Evolutionary conservation across 495 filamentous ascomycete genomes (phyloP).

Genomic region (Xylaria curta): DNA sequence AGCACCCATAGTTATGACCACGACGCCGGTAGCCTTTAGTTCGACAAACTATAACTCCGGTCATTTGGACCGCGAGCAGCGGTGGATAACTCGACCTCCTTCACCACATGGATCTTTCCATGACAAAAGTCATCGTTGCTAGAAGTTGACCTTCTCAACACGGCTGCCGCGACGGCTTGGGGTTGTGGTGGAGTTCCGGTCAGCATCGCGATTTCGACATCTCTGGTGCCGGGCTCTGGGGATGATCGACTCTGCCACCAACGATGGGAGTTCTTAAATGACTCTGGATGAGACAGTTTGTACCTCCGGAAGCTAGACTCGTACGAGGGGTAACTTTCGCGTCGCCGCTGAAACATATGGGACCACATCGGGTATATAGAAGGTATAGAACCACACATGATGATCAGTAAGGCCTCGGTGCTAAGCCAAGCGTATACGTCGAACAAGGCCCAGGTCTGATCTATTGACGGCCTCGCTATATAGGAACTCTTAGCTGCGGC

Average conservation of each 20-base stretch:
- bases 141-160: conserved; percentile 1
- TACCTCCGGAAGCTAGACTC: neutral
- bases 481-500: conserved; percentile 13
- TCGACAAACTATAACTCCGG: neutral
- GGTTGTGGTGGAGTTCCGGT: conserved; percentile 9
- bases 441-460: conserved; percentile 2
- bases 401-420: conserved; percentile 10
- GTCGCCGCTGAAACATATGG: neutral
- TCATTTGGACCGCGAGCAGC: conserved; percentile 7
- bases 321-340: neutral
- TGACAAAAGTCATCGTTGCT: neutral
- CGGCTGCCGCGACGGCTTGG: neutral
- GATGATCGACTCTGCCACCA: neutral
- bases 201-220: conserved; percentile 8
- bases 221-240: neutral
- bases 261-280: neutral
- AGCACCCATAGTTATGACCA: neutral
- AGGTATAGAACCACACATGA: conserved; percentile 19
- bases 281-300: neutral
- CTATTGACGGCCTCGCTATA: neutral
- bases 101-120: conserved; percentile 14
- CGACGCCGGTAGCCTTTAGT: neutral
- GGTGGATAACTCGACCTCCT: conserved; percentile 11
- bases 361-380: conserved; percentile 10
- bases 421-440: neutral